Evolutionary conservation across 2,329 filamentous ascomycete species (phyloP).

Genomic region (Stemphylium lycopersici): DNA sequence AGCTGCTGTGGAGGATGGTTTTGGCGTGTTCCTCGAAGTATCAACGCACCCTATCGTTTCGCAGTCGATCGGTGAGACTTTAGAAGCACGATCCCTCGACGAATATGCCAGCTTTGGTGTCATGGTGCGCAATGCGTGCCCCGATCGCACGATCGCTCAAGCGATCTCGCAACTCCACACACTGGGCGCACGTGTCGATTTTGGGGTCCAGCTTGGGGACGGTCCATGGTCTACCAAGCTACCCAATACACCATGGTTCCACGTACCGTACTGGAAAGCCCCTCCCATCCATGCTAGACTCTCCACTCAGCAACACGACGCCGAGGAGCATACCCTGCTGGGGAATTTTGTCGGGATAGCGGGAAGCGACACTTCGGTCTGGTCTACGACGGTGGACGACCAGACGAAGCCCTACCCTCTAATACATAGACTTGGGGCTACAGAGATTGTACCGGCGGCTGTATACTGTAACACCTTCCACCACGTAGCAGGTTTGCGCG

Average conservation of each 20-base stretch:
- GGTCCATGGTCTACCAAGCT: conserved; percentile 10
- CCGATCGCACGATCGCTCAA: not conserved
- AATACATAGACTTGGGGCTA: not conserved
- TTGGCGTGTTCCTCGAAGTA: conserved; percentile 50
- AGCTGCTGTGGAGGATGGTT: conserved; percentile 43
- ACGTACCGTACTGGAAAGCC: conserved; percentile 22
- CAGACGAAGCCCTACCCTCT: not conserved
- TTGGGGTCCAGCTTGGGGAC: not conserved
- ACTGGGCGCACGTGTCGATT: not conserved
- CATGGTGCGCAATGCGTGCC: too few species aligned
- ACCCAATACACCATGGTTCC: conserved; percentile 33
- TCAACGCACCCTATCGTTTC: conserved; percentile 51
- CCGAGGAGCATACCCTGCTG: conserved; percentile 45
- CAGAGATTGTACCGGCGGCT: not conserved
- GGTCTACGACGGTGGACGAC: not conserved
- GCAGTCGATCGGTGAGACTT: conserved; percentile 51
- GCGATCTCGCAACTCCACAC: not conserved
- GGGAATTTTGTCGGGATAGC: conserved; percentile 30
- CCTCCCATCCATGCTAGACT: too few species aligned
- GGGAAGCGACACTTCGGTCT: not conserved
- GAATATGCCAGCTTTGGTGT: not conserved
- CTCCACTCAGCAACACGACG: conserved; percentile 28
- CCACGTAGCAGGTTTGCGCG: not conserved
- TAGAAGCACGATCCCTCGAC: too few species aligned
- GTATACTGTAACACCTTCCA: not conserved